Conservation (phyloP, 371 early-diverging fungal genomes). For the Mucor sp. region DNA sequence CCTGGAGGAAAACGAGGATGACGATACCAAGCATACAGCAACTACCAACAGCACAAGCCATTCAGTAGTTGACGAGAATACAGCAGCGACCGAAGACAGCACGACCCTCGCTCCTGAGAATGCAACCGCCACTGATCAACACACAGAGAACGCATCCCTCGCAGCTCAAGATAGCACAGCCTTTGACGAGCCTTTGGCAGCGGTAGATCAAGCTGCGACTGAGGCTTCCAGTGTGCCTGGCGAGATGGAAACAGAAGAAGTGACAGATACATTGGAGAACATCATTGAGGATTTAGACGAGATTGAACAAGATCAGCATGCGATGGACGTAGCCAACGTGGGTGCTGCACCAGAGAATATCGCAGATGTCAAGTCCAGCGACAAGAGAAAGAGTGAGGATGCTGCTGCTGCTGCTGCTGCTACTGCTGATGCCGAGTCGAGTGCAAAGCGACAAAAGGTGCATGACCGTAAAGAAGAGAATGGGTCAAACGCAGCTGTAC, state of each 20-base stretch:
- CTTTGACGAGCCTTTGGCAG: too few species aligned
- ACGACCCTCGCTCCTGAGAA: background rate
- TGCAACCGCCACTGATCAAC: background rate
- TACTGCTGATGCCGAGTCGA: background rate
- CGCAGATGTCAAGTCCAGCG: too few species aligned
- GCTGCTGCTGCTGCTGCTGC: too few species aligned
- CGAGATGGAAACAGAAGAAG: background rate
- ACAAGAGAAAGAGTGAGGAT: too few species aligned
- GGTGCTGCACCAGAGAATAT: background rate
- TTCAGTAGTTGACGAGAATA: background rate
- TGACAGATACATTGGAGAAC: background rate
- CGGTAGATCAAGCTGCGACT: background rate
- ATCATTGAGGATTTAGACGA: background rate
- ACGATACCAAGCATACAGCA: background rate
- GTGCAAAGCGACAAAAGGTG: background rate
- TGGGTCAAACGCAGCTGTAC: too few species aligned
- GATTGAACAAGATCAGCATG: background rate
- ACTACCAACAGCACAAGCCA: background rate
- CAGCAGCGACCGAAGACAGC: background rate
- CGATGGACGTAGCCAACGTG: background rate
- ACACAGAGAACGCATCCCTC: background rate
- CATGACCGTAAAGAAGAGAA: too few species aligned
- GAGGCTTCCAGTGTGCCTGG: background rate
- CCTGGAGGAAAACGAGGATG: background rate
- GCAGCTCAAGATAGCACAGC: background rate